Evolutionary conservation across 2,329 filamentous ascomycete genomes (phyloP).

Genomic region (Cladosporium sp.): DNA sequence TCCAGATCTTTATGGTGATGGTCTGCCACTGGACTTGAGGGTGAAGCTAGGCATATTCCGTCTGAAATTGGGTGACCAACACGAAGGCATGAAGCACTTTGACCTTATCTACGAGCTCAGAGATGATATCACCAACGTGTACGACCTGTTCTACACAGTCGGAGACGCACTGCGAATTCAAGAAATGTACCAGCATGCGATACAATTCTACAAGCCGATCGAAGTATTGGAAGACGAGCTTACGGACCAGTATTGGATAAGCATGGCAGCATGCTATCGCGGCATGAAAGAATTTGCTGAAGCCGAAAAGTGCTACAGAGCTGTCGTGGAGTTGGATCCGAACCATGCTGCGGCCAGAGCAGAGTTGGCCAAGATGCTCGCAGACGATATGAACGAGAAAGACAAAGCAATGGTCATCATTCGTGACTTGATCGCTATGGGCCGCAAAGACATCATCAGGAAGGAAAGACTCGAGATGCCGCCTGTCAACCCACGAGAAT

Average conservation of each 20-base stretch:
- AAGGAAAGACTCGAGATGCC: conserved; percentile 19
- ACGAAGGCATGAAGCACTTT: conserved; percentile 65
- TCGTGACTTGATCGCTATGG: conserved; percentile 71
- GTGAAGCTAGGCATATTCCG: conserved; percentile 82
- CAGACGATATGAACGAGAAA: conserved; percentile 65
- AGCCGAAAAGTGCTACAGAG: conserved; percentile 76
- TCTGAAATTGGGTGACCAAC: conserved; percentile 63
- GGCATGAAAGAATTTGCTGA: conserved; percentile 63
- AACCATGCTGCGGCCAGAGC: conserved; percentile 75
- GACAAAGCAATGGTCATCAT: conserved; percentile 77
- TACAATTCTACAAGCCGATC: conserved; percentile 60
- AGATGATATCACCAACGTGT: conserved; percentile 65
- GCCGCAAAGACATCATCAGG: conserved; percentile 35
- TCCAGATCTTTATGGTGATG: conserved; percentile 66
- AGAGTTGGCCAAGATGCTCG: conserved; percentile 81
- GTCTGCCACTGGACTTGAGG: conserved; percentile 78
- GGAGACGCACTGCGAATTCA: conserved; percentile 60
- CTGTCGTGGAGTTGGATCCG: conserved; percentile 71
- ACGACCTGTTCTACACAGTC: conserved; percentile 76
- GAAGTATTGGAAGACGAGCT: conserved; percentile 45
- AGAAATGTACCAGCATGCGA: conserved; percentile 55
- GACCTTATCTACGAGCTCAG: conserved; percentile 67
- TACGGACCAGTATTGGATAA: conserved; percentile 54
- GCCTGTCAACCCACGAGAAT: conserved; percentile 15
- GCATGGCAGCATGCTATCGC: conserved; percentile 69